phyloP scores from a whole-genome alignment of 2,329 filamentous ascomycete genomes.

The Penicillium sp. region DNA sequence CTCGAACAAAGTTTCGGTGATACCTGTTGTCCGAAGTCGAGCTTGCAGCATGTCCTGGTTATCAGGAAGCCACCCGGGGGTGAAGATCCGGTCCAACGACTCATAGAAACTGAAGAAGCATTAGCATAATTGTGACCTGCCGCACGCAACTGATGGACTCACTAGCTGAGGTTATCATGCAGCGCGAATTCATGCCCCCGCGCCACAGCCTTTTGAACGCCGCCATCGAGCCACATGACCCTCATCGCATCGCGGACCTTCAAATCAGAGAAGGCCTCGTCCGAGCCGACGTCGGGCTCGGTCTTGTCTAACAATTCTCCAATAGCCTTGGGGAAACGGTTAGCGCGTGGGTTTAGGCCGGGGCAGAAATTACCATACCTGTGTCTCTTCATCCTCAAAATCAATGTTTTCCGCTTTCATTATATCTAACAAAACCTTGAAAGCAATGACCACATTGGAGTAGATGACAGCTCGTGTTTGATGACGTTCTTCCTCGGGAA shows the following conservation, averaged over 20 bases:
- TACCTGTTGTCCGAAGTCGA: constrained; percentile 86
- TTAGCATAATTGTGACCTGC: constrained; percentile 10
- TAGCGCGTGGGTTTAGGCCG: constrained; percentile 2
- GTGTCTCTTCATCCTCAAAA: constrained; percentile 74
- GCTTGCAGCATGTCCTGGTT: constrained; percentile 94
- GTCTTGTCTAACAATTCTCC: constrained; percentile 76
- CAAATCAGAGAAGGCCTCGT: constrained; percentile 71
- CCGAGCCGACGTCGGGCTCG: constrained; percentile 72
- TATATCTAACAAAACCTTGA: constrained; percentile 84
- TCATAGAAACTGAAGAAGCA: constrained; percentile 69
- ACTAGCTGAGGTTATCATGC: constrained; percentile 95
- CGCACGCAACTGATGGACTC: constrained; percentile 35
- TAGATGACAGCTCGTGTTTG: constrained; percentile 96
- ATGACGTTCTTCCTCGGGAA: constrained; percentile 83
- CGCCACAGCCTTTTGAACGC: constrained; percentile 81
- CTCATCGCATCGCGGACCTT: constrained; percentile 73
- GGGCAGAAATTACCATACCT: constrained; percentile 56
- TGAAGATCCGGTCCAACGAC: constrained; percentile 73
- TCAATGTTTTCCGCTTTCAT: constrained; percentile 82
- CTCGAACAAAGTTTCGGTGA: constrained; percentile 93
- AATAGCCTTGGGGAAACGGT: constrained; percentile 60
- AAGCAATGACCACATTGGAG: constrained; percentile 88
- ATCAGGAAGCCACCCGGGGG: constrained; percentile 77
- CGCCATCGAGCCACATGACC: constrained; percentile 77
- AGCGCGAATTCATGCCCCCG: constrained; percentile 96